These are phyloP conservation scores for Urostyla sp. DNA, from an alignment of 73 alveolate species.

Conservation along the genomic window DNA sequence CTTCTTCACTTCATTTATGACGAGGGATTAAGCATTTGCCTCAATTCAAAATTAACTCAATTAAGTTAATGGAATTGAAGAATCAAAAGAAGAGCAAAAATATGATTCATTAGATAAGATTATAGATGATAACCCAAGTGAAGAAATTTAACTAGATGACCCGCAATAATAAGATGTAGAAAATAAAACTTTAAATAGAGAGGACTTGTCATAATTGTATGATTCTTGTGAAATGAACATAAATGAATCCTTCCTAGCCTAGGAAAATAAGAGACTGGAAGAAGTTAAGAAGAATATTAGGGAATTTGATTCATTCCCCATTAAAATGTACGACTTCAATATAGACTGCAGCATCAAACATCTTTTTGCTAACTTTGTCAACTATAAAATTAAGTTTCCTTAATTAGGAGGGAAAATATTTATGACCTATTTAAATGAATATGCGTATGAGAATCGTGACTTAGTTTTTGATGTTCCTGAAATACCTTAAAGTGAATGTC, in stretches of 20 bases:
- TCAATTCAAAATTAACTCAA: slow-evolving; percentile 28
- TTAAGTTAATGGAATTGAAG: slow-evolving; percentile 9
- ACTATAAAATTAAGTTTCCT: slow-evolving; percentile 26
- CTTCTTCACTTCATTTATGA: slow-evolving; percentile 62
- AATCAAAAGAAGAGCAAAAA: background rate
- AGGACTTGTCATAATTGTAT: too few species aligned
- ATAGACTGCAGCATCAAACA: slow-evolving; percentile 49
- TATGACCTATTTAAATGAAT: slow-evolving; percentile 4
- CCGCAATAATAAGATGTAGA: too few species aligned
- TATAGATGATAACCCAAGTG: background rate
- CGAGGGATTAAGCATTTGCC: slow-evolving; percentile 56
- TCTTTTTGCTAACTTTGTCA: background rate
- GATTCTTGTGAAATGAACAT: slow-evolving; percentile 8
- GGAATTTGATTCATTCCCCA: slow-evolving; percentile 25
- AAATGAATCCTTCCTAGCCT: background rate
- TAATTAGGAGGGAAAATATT: slow-evolving; percentile 12
- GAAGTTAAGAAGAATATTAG: background rate
- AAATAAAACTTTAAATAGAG: too few species aligned
- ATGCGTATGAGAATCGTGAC: slow-evolving; percentile 12
- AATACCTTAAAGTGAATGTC: background rate
- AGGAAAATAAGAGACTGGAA: slow-evolving; percentile 37
- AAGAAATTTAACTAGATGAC: background rate
- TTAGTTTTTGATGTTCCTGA: background rate
- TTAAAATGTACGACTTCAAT: background rate
- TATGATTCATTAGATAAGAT: background rate